Base-by-base conservation (phyloP, 2,329 filamentous ascomycete species). In the Colletotrichum nymphaeae region DNA sequence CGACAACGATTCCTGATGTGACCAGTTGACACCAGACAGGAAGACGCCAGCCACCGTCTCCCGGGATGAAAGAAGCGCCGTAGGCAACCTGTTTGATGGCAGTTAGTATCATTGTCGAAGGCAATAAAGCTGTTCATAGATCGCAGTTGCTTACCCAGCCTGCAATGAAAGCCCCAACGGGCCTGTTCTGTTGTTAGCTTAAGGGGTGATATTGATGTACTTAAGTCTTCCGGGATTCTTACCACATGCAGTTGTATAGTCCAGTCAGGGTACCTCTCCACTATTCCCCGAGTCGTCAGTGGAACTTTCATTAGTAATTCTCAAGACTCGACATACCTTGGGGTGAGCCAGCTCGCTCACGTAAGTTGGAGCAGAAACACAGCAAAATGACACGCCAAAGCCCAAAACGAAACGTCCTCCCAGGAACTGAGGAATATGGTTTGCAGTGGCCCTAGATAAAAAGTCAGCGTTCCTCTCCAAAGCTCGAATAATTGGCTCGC, bases 341-440 rank as follows among this genome's bases (percentile, higher is more conserved):
- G 88, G 88, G 74, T 89, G 87, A 1, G 88, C 86, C 80, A 89
- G 83, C 77, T 89, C 88, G 53, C 85, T 86, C n/a, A 88, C 86
- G 67, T 87, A 88, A 73, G 84, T 86, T 0, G 85, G 85, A 0
- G 85, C 86, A 19, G 84, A 85, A 2, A 87, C 86, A 65, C 84
- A 86, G 76, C 82, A 85, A 76, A 88, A 88, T 63, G 83, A 84
- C 56, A 88, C 86, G 8, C 87, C 87, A 55, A 89, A 88, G 2
- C 87, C 87, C 3, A 88, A 82, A 9, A 89, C 77, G 66, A 89
- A 89, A 11, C 88, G 83, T 12, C 86, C 88, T 2, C 79, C 87
- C 12, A 89, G 80, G 74, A 89, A 89, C 72, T 87, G 86, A 1
- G 79, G 78, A 2, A 81, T 77, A n/a, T 73, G 81, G 0, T 81